Evolutionary conservation across 495 filamentous ascomycete genomes (phyloP), one percentile per base, ranked within the genome.

Genomic region (Hypomontagnella submonticulosa): DNA sequence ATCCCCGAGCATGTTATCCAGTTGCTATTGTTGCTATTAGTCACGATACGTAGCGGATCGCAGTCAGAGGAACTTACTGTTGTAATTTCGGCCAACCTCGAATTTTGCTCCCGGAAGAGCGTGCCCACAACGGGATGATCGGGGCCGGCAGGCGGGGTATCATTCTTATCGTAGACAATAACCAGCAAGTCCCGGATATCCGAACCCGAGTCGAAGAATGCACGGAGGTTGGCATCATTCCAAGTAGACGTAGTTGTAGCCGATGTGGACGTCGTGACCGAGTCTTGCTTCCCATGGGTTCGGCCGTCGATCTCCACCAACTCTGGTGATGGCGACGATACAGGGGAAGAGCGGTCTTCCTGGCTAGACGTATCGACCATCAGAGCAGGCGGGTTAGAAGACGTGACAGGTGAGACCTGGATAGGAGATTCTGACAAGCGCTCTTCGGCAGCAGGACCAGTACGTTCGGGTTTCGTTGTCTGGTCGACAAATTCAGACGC

Each of bases 181-280:
- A 93, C 83, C 52, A 97, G 85, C 72, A 98, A 81, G 72, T 99
- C 95, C 41, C 91, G 86, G 66, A 99, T 90, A 61, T 97, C 93
- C n/a, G 85, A 89, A 41, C 90, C 90, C 69, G 95, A 92, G 62
- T 98, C 94, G 66, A 98, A 88, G 77, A 97, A 99, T 15, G 90
- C 88, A 44, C 92, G 85, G 34, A 99, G 83, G 66, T 85, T 89
- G 60, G 88, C 82, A 74, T 97, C 95, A 66, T 89, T 92, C 95
- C 95, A 99, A 0, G 89, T 83, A 11, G 81, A 76, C 49, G 71
- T 71, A 12, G 75, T 71, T 46, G 79, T 60, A 8, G 75, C 68
- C 18, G 81, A 75, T 10, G 80, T 77, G 19, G 82, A 79, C 5
- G 81, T 78, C 27, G 79, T 75, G 30, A 78, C 70, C 3, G 80